Conservation (phyloP, 75 land plant species). For the Cryptomeria japonica region DNA sequence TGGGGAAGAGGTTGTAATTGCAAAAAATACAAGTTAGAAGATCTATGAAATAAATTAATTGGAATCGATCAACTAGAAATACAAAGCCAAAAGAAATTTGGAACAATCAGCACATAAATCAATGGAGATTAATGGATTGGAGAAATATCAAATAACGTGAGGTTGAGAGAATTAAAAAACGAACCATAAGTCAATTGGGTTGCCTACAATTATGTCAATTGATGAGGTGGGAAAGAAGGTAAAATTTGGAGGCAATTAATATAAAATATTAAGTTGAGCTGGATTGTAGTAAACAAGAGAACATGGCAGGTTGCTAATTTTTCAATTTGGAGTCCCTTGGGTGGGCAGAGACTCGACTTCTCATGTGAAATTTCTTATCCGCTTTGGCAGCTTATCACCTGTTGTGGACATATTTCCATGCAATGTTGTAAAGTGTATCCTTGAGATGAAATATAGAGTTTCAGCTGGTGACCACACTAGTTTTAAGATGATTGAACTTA, state of each 20-base stretch:
- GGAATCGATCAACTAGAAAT: too few species aligned
- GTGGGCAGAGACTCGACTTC: conserved; percentile 56
- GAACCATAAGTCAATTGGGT: too few species aligned
- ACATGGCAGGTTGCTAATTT: conserved; percentile 53
- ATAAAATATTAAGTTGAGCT: conserved; percentile 52
- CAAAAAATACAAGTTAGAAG: too few species aligned
- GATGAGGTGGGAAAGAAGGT: conserved; percentile 60
- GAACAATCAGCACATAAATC: too few species aligned
- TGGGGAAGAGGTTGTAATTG: too few species aligned
- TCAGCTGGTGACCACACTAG: conserved; percentile 14
- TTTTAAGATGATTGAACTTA: conserved; percentile 60
- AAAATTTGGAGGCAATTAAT: conserved; percentile 50
- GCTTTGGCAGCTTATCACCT: conserved; percentile 62
- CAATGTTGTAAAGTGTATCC: conserved; percentile 54
- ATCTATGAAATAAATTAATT: too few species aligned
- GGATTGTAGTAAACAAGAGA: conserved; percentile 57
- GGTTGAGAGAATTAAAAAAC: too few species aligned
- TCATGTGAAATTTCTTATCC: conserved; percentile 39
- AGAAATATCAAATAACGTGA: too few species aligned
- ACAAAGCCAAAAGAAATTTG: too few species aligned
- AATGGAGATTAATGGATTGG: too few species aligned
- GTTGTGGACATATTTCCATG: conserved; percentile 40
- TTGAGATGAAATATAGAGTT: conserved; percentile 47
- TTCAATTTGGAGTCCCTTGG: conserved; percentile 57
- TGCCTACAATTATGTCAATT: conserved; percentile 37